Evolutionary conservation across 345 rosid genomes (phyloP), one percentile per base, ranked within the genome.

Genomic region (Citrus medica): DNA sequence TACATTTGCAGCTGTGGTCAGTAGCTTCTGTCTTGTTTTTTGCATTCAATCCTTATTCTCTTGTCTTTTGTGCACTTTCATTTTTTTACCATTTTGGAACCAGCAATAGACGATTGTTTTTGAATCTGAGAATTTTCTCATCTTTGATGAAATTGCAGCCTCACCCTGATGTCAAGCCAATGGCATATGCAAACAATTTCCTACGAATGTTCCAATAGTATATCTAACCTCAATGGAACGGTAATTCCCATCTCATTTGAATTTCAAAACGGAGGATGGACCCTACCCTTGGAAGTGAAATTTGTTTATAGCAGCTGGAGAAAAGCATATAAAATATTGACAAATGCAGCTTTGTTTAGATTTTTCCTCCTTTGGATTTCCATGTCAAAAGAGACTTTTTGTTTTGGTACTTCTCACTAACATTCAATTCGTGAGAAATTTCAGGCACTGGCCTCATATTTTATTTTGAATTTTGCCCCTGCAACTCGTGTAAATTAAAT

Each of bases 151-250:
- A 64, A 69, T 79, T 85, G 82, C 95, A 96, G 99, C 93, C 94
- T 58, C 99, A 96, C 82, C 98, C 98, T 14, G 94, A 94, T 53
- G 98, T 94, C 37, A 96, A 89, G 90, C 97, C 99, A 37, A 96
- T 96, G 99, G 99, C 98, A 13, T 94, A 96, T 75, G 97, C 99
- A 28, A 94, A 85, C 89, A 91, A 94, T 82, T 96, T 96, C 78
- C 84, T 93, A 46, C 80, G 91, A 71, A 81, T 93, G 89, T 91
- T 93, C 87, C 86, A 85, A 33, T 93, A 86, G 84, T 42, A 65
- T 9, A 74, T 42, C 19, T 4, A 38, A 38, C 24, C 27, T 30
- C 28, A 32, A 46, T 24, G 75, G 68, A 32, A 33, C 28, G 71
- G 65, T 37, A 28, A 30, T 21, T 62, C 60, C 21, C 76, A 56